Evolutionary conservation across 805 yeast genomes (phyloP), one percentile per base, ranked within the genome.

Genomic region (Yamadazyma phyllophila): DNA sequence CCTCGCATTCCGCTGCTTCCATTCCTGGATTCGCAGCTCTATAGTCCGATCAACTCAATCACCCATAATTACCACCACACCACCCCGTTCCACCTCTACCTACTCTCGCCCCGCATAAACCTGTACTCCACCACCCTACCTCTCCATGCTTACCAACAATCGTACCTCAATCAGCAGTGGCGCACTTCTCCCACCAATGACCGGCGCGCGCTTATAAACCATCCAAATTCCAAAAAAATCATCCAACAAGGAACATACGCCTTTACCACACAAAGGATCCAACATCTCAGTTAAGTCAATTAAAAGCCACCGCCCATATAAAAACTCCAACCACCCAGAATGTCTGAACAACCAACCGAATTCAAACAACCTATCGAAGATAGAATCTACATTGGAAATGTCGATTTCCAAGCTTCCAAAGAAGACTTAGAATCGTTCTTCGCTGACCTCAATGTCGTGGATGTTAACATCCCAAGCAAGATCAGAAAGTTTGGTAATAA

Each of bases 391-490:
- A 60, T 71, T 41, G 75, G 76, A 24, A 71, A 71, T 49, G 67
- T 71, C 41, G 71, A 71, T 53, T 71, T 60, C 58, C 63, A 61
- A 48, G 71, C 74, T 47, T 66, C 69, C 36, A 71, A 67, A 48
- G 71, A 65, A 17, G 75, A 70, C 36, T 60, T 82, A 48, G 70
- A 70, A 44, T 74, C 68, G 36, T 71, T 77, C 53, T 81, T 81
- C 57, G 62, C 63, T 44, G 81, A 73, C 16, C 75, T 73, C 49
- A 60, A 62, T 4, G 73, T 75, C 20, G 70, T 68, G 26, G 69
- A 67, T 27, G 73, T 81, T 39, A 79, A 77, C 44, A 69, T 81
- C 50, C 85, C 85, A 15, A 61, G 62, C 57, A 74, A 73, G 61
- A 67, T 69, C 50, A 51, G 57, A 41, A 56, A 57, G 32, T 61